Conservation (phyloP, 179 eudicot species). For the Heliamphora pulchella region DNA sequence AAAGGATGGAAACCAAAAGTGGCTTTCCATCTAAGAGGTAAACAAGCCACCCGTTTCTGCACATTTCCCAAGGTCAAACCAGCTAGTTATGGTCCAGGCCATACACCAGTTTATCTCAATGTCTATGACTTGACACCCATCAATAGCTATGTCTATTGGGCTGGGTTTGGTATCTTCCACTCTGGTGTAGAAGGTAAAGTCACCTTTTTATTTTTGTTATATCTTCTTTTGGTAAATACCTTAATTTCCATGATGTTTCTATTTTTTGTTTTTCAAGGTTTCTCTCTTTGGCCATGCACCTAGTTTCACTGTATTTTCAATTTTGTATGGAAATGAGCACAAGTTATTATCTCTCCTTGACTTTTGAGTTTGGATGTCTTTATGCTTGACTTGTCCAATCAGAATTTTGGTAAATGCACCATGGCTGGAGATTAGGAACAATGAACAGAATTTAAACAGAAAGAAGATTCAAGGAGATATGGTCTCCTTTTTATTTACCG, state of each 20-base stretch:
- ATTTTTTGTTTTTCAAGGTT: neutral
- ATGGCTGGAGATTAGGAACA: neutral
- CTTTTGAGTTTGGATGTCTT: neutral
- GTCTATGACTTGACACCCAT: conserved; percentile 71
- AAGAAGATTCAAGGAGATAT: neutral
- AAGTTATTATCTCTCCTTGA: neutral
- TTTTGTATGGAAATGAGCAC: neutral
- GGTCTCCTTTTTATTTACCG: neutral
- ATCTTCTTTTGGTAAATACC: neutral
- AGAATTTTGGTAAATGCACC: neutral
- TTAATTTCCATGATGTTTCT: neutral
- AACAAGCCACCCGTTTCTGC: conserved; percentile 59
- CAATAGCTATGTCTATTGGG: conserved; percentile 92
- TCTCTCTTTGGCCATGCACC: neutral
- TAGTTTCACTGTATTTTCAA: neutral
- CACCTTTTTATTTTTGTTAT: conserved; percentile 15
- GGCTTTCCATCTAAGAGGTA: conserved; percentile 49
- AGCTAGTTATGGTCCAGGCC: conserved; percentile 46
- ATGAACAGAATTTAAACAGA: neutral
- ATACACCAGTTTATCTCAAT: conserved; percentile 76
- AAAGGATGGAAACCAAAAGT: conserved; percentile 67
- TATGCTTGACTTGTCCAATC: neutral
- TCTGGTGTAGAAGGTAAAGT: conserved; percentile 89
- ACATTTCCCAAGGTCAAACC: conserved; percentile 65
- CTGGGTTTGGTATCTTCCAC: conserved; percentile 91